phyloP scores from a whole-genome alignment of 108 stramenopile genomes.

The Pseudonitzschia multistriata region DNA sequence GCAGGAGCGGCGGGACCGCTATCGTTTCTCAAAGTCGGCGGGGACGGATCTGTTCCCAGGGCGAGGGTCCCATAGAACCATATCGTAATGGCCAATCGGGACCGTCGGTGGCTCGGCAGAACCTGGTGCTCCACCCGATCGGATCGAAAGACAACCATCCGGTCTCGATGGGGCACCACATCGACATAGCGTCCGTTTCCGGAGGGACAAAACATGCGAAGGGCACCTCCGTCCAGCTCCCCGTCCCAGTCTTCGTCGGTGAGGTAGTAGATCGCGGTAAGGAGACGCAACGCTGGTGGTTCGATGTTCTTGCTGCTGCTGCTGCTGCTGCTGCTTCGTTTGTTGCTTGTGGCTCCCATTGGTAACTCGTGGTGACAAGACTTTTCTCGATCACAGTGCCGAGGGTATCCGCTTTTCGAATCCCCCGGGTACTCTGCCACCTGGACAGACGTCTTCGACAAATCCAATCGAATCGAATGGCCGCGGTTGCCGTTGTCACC shows the following conservation, averaged over 20 bases:
- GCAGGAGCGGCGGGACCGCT: background rate
- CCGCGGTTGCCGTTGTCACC: background rate
- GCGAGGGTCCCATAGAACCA: conserved; percentile 60
- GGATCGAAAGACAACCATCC: conserved; percentile 68
- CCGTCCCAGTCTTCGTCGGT: conserved; percentile 56
- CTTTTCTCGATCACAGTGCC: conserved; percentile 56
- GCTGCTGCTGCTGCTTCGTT: conserved; percentile 5
- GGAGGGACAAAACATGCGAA: conserved; percentile 42
- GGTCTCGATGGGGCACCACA: conserved; percentile 48
- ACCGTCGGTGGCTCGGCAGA: conserved; percentile 48
- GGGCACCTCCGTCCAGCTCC: conserved; percentile 53
- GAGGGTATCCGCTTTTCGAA: conserved; percentile 49
- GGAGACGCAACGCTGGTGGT: conserved; percentile 33
- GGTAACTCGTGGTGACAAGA: conserved; percentile 7
- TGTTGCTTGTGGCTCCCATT: background rate
- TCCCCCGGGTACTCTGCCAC: conserved; percentile 64
- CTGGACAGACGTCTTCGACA: conserved; percentile 55
- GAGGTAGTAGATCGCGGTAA: conserved; percentile 72
- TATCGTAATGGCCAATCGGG: conserved; percentile 63
- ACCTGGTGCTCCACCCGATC: conserved; percentile 72
- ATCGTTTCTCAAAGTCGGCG: too few species aligned
- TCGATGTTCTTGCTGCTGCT: background rate
- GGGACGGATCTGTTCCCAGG: background rate
- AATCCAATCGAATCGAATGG: conserved; percentile 32
- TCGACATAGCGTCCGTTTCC: conserved; percentile 3